Percentiles rank a stretch among this genome's conserved stretches.
These are phyloP conservation scores for Trichoderma orchidacearum DNA, from an alignment of 495 filamentous ascomycete genomes.

Conservation along the genomic window DNA sequence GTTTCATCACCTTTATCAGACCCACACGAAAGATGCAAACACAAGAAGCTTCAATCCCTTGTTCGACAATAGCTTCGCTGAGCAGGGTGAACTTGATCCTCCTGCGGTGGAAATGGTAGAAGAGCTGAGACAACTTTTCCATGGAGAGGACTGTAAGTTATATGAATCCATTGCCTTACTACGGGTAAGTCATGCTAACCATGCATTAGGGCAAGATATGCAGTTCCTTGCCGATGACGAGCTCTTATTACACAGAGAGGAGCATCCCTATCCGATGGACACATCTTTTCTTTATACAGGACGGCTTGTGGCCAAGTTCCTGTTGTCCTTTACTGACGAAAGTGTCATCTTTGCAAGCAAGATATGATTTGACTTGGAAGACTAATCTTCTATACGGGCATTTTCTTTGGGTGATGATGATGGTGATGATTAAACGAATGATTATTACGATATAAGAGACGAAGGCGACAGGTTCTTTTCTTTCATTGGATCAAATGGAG, in stretches of 20 bases:
- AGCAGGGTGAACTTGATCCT: slow-evolving; percentile 21
- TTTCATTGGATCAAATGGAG: not conserved
- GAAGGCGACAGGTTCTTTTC: too few species aligned
- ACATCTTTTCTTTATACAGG: slow-evolving; percentile 35
- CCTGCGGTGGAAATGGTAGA: slow-evolving; percentile 27
- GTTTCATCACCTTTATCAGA: slow-evolving; percentile 41
- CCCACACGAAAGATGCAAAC: slow-evolving; percentile 26
- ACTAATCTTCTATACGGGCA: not conserved
- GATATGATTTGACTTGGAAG: not conserved
- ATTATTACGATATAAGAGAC: not conserved
- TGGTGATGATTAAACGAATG: not conserved
- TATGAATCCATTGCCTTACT: not conserved
- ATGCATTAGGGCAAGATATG: slow-evolving; percentile 26
- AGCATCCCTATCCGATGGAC: slow-evolving; percentile 25
- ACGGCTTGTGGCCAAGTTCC: slow-evolving; percentile 31
- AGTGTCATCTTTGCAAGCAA: slow-evolving; percentile 16
- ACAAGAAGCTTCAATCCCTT: slow-evolving; percentile 31
- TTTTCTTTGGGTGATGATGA: not conserved
- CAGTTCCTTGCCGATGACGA: slow-evolving; percentile 30
- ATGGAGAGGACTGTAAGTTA: slow-evolving; percentile 13
- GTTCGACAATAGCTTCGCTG: slow-evolving; percentile 17
- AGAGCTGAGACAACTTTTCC: slow-evolving; percentile 21
- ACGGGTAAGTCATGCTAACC: slow-evolving; percentile 6
- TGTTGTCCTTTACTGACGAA: slow-evolving; percentile 35
- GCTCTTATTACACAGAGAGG: slow-evolving; percentile 26